Evolutionary conservation across 1,139 yeast species (phyloP).

Genomic region (Kodamaea arcana): DNA sequence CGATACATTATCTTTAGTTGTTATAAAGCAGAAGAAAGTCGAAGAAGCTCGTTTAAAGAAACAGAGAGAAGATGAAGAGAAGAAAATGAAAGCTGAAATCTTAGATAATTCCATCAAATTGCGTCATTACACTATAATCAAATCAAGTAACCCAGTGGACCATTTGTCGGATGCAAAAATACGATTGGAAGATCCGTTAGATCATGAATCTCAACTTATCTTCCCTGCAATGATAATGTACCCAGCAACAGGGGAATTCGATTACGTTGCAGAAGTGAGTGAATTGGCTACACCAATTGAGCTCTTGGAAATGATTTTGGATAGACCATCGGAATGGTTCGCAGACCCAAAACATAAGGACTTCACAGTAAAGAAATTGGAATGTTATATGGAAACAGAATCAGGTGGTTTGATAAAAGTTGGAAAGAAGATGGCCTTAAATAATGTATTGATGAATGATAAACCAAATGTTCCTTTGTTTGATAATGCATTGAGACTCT

Average conservation of each 20-base stretch:
- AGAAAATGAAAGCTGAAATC: constrained; percentile 29
- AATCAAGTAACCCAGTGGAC: constrained; percentile 50
- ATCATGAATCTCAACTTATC: constrained; percentile 72
- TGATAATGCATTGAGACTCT: constrained; percentile 69
- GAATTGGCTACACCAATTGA: constrained; percentile 65
- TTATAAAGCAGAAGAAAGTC: constrained; percentile 34
- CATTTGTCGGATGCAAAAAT: constrained; percentile 44
- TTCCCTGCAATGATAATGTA: constrained; percentile 79
- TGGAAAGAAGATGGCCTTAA: constrained; percentile 71
- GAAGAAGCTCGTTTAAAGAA: constrained; percentile 26
- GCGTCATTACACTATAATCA: constrained; percentile 50
- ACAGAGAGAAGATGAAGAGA: constrained; percentile 31
- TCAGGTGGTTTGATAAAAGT: constrained; percentile 83
- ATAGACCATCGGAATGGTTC: constrained; percentile 72
- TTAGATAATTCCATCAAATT: constrained; percentile 51
- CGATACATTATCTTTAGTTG: constrained; percentile 36
- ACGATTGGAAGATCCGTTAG: constrained; percentile 63
- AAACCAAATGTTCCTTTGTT: constrained; percentile 71
- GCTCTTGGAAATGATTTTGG: constrained; percentile 50
- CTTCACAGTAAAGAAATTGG: constrained; percentile 57
- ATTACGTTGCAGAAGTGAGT: constrained; percentile 69
- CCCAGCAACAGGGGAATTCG: constrained; percentile 84
- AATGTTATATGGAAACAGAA: constrained; percentile 77
- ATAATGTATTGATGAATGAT: constrained; percentile 58
- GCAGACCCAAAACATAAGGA: constrained; percentile 57